Base-by-base conservation (phyloP, 768 basidiomycete species). In the Macrocybe gigantea region DNA sequence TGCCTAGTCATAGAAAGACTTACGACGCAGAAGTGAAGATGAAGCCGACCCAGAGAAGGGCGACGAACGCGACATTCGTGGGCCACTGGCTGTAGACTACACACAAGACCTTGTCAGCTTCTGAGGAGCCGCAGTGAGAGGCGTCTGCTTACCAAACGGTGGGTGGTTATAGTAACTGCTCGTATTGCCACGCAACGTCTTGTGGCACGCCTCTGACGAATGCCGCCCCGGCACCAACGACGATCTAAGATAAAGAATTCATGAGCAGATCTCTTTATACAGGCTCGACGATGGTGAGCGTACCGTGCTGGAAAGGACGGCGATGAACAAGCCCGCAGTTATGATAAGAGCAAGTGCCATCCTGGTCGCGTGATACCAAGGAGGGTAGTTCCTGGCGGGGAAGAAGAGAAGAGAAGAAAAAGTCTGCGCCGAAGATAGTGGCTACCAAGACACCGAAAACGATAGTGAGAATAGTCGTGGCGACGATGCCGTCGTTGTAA, bases 381-480 rank as follows among this genome's bases (percentile, higher is more conserved):
- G 32, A 1, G 67, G 66, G 41, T 69, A 69, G 22, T 38, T 48
- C 32, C 61, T 52, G 36, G 53, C 37, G 1, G 67, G 69, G 58
- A 60, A 70, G 35, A 69, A 63, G 2, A 68, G 46, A 4, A 70
- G 58, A n/a, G 44, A 70, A 64, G 54, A 69, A 69, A 37, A 64
- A 64, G 38, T 70, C 69, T 6, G 65, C 60, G 9, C 67, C 64
- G 47, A 68, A 68, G 6, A 69, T 13, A 1, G 63, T 66, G 1
- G 67, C 64, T 8, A 68, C 66, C n/a, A 68, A 43, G 7, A 66
- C 64, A 41, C 62, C 62, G 47, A 66, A 66, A 7, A 68, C 59
- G 45, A 68, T 68, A 22, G 65, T 66, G 35, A 59, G 33, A 7
- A 56, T 56, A 22, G 62, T 57, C 1, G 64, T 56, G 33, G 55